Conservation (phyloP, 768 basidiomycete species). For the Termitomyces sp. region DNA sequence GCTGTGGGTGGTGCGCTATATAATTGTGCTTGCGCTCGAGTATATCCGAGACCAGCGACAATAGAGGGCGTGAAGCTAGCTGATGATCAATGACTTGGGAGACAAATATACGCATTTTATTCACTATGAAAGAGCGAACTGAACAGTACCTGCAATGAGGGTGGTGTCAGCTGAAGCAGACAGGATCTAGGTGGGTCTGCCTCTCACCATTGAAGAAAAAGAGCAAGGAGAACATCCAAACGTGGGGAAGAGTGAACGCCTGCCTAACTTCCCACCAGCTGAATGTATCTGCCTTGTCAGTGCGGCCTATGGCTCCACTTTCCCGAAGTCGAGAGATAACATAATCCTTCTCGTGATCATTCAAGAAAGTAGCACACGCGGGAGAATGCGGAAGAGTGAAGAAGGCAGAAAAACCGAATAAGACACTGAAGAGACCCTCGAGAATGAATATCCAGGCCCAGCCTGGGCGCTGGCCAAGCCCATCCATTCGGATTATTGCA, state of each 20-base stretch:
- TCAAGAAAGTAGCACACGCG: neutral
- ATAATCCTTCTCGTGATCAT: neutral
- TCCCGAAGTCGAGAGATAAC: neutral
- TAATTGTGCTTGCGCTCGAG: neutral
- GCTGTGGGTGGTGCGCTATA: neutral
- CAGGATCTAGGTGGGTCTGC: neutral
- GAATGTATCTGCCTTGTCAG: neutral
- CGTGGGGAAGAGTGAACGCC: neutral
- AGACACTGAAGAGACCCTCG: neutral
- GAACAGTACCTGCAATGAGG: neutral
- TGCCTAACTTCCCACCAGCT: neutral
- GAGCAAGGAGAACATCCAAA: neutral
- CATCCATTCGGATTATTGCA: neutral
- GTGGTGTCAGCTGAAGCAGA: neutral
- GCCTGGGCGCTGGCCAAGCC: neutral
- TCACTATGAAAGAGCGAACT: neutral
- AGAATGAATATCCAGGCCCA: conserved; percentile 1
- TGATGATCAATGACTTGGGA: neutral
- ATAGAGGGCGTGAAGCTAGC: neutral
- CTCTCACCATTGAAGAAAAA: neutral
- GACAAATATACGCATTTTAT: neutral
- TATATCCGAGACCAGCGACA: neutral
- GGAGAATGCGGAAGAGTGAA: neutral
- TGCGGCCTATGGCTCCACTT: neutral
- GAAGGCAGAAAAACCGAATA: neutral